phyloP scores from a whole-genome alignment of 2,329 filamentous ascomycete species.

The Curvularia lunata region DNA sequence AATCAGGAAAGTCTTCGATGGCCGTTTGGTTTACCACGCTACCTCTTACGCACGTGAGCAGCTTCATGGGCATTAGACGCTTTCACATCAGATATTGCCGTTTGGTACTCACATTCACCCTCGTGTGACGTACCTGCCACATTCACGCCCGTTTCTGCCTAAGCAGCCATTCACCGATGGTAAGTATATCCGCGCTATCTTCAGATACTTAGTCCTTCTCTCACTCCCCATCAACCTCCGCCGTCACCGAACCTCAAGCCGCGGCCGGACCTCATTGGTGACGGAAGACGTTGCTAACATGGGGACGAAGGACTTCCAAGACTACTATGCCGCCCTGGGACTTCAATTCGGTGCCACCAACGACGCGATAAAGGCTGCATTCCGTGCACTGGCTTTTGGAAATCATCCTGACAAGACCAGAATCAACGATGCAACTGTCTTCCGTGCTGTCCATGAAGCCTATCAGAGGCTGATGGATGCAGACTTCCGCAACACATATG shows the following conservation, averaged over 20 bases:
- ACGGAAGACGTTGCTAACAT: slow-evolving; percentile 5
- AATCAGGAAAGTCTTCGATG: not conserved
- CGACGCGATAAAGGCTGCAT: slow-evolving; percentile 91
- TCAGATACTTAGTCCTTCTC: not conserved
- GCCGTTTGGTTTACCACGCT: not conserved
- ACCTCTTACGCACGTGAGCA: not conserved
- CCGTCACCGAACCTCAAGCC: not conserved
- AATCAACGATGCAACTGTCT: slow-evolving; percentile 21
- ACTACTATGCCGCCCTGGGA: slow-evolving; percentile 85
- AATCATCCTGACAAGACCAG: slow-evolving; percentile 97
- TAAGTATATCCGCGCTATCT: not conserved
- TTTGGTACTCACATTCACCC: slow-evolving; percentile 1
- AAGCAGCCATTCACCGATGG: not conserved
- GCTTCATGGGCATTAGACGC: not conserved
- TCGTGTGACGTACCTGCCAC: not conserved
- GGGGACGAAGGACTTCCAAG: slow-evolving; percentile 54
- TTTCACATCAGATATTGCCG: not conserved
- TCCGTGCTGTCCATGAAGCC: slow-evolving; percentile 22
- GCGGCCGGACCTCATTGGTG: too few relatives aligned
- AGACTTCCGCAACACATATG: slow-evolving; percentile 13
- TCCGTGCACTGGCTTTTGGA: slow-evolving; percentile 93
- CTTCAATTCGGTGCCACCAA: slow-evolving; percentile 77
- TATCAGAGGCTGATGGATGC: slow-evolving; percentile 21
- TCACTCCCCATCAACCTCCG: not conserved
- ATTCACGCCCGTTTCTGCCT: not conserved